Conservation (phyloP, 169 alveolate species). For the Amoebophrya sp. region DNA sequence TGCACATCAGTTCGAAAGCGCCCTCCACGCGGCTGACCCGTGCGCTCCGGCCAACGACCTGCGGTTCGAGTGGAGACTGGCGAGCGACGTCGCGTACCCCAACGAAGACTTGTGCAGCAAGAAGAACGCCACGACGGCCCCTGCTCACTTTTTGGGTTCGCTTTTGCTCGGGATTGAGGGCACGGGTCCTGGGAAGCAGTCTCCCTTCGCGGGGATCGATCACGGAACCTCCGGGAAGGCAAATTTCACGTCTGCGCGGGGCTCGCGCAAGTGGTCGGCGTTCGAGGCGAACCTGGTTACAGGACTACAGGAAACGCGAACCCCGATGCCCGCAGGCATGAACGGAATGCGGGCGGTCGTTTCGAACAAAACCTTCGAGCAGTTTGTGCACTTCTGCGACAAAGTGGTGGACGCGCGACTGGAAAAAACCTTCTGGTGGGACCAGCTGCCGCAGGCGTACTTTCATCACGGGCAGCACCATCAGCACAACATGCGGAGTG, state of each 20-base stretch:
- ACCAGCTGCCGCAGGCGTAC: not conserved
- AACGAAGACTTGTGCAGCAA: too few species aligned
- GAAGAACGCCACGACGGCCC: not conserved
- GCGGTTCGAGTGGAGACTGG: too few species aligned
- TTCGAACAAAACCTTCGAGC: not conserved
- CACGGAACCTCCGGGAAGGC: not conserved
- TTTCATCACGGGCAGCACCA: not conserved
- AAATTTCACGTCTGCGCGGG: not conserved
- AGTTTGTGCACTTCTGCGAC: not conserved
- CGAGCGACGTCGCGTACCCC: too few species aligned
- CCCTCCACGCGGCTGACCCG: too few species aligned
- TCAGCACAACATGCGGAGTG: not conserved
- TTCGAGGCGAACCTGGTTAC: not conserved
- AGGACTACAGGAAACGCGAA: not conserved
- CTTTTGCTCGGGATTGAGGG: not conserved
- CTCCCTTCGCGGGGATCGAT: not conserved
- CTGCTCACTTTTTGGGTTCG: not conserved
- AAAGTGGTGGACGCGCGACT: not conserved
- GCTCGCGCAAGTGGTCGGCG: not conserved
- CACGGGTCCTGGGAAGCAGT: not conserved
- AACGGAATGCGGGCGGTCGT: not conserved
- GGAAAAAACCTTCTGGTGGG: conserved; percentile 3
- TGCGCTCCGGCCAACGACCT: too few species aligned
- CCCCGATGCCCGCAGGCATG: not conserved
- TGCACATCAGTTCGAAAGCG: too few species aligned